Evolutionary conservation across 2,329 filamentous ascomycete species (phyloP), one percentile per base, ranked within the genome.

Genomic region (Diaporthe destruens): DNA sequence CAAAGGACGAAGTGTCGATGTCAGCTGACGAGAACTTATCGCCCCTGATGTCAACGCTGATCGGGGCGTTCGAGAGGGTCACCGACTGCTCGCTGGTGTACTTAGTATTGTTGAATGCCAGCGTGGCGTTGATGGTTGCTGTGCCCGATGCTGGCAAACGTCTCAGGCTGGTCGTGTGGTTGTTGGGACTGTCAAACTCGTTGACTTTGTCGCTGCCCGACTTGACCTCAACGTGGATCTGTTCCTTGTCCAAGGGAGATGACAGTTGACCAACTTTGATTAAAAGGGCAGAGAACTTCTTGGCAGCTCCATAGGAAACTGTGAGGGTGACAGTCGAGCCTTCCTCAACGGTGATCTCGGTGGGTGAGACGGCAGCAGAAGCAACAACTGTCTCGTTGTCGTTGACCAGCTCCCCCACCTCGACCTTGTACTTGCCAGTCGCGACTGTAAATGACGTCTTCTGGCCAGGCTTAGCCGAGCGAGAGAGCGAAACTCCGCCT

Each of bases 131-230:
- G 34, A 59, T 7, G 12, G 56, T 59, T 2, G 56, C 56, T 18
- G n/a, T 42, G 34, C 56, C 56, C 11, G 56, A 42, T 9, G 56
- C 23, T 18, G 56, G 56, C n/a, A 59, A n/a, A n/a, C 34, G 34
- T 2, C 36, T 34, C n/a, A 59, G n/a, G 16, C 56, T 59, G 36
- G 56, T 59, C 5, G 56, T 59, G 34, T 42, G n/a, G 56, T 59
- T 59, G n/a, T 18, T 59, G 12, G 56, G 56, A 42, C 56, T 59
- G 36, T 59, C 56, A 25, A 59, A 59, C 8, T 5, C 56, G n/a
- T 25, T 59, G n/a, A 18, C n/a, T 6, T 42, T 36, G 6, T 42
- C 34, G 16, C 36, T n/a, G n/a, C 34, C 56, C 56, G 6, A 34
- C n/a, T 18, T 25, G 34, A 59, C 56, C 36, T 42, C 14, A 14